Percentiles rank a stretch among this genome's conserved stretches.
Conservation (phyloP, 2,329 filamentous ascomycete species). For the Aureobasidium sp. region DNA sequence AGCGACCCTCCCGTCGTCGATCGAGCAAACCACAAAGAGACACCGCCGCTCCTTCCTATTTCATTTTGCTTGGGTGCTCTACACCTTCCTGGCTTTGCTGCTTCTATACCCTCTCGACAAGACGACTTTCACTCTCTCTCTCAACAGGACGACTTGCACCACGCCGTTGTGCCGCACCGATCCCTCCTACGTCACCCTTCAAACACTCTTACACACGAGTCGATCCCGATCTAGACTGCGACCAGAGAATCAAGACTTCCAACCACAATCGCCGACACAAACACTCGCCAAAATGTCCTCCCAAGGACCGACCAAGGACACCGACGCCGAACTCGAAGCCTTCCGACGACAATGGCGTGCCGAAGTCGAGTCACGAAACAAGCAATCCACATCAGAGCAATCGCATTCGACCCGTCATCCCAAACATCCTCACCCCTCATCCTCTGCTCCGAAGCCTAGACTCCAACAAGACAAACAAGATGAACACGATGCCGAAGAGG, state of each 20-base stretch:
- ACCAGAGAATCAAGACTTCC: background rate
- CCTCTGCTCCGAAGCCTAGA: conserved; percentile 4
- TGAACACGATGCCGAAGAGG: conserved; percentile 23
- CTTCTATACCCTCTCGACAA: background rate
- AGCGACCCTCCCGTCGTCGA: background rate
- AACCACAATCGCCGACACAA: background rate
- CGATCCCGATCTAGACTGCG: background rate
- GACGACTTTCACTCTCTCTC: too few relatives aligned
- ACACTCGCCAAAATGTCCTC: background rate
- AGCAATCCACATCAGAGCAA: conserved; percentile 17
- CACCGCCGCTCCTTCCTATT: background rate
- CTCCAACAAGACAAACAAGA: conserved; percentile 1
- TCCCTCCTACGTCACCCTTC: background rate
- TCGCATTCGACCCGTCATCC: background rate
- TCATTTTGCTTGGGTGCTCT: background rate
- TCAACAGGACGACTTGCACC: background rate
- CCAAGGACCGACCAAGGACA: conserved; percentile 16
- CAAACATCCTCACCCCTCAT: background rate
- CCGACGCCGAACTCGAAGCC: conserved; percentile 64
- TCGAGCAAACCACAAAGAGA: background rate
- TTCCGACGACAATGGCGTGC: conserved; percentile 82
- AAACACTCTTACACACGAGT: background rate
- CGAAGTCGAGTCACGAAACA: conserved; percentile 55
- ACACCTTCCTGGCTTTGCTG: background rate
- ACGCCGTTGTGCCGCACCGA: background rate